Base-by-base conservation (phyloP, 2,329 filamentous ascomycete genomes). In the Rosellinia necatrix region DNA sequence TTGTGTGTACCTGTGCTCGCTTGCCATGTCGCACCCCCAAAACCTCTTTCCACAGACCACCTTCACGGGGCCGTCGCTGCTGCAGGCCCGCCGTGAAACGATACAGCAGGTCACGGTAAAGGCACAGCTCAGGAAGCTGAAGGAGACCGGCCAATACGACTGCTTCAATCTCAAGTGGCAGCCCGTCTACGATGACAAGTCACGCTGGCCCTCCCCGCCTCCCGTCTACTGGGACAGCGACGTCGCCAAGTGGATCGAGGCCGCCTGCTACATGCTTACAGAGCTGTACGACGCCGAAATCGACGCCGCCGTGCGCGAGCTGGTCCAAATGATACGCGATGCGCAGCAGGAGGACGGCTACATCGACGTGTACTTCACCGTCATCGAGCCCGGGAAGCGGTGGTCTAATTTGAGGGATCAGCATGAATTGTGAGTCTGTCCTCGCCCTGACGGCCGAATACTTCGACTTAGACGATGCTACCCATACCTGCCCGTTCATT, bases 291-390 rank as follows among this genome's bases (percentile, higher is more conserved):
- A 81, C 53, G 65, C 69, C 0, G 74, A 79, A 38, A 70, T 85
- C 49, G 76, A 81, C 50, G 68, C 67, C 1, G 81, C 82, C 0
- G 74, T 86, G 0, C 68, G 77, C 25, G 81, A 86, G 52, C 67
- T 86, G n/a, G 82, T 84, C 0, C 72, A 75, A 0, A 85, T 83
- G 78, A 84, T 87, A 9, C 65, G 76, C 6, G 69, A 64, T 2
- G 84, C 84, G 0, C 84, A 87, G 69, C 78, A 82, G 49, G 68
- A 72, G 1, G 84, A 87, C 64, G 84, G 84, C 1, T 88, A 87
- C 64, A 65, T 88, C 19, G 87, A 87, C 63, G 79, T 85, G 6
- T 83, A 87, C 64, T 87, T 81, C 59, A 84, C 81, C 0, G 79
- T 87, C 0, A 80, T 85, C 1, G 81, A 82, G 38, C 81, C 81